Percentiles rank a stretch among this genome's conserved stretches.
Evolutionary conservation across 2,329 filamentous ascomycete species (phyloP).

Genomic region (Fusarium austroafricanum): DNA sequence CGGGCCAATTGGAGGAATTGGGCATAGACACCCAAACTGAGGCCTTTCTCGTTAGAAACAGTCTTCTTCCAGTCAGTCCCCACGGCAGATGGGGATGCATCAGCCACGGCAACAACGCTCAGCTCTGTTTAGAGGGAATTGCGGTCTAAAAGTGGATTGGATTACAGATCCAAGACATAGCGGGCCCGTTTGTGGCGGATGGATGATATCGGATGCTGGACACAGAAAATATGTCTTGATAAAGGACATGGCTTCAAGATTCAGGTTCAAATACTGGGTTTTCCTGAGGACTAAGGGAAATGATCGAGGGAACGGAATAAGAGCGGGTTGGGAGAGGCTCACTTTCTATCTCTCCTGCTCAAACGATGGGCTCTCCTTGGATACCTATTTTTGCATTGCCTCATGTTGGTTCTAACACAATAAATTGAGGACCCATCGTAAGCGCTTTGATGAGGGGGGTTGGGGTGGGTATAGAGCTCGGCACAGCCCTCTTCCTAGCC

Average conservation of each 20-base stretch:
- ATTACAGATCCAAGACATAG: conserved; percentile 2
- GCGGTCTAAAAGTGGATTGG: neutral
- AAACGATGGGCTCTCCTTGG: too few species aligned
- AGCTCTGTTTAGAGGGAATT: neutral
- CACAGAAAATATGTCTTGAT: conserved; percentile 2
- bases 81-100: neutral
- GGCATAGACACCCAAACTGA: neutral
- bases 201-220: neutral
- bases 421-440: too few species aligned
- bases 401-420: too few species aligned
- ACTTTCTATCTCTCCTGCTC: too few species aligned
- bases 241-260: neutral
- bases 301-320: too few species aligned
- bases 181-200: neutral
- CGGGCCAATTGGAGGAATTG: neutral
- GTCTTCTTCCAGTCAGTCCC: conserved; percentile 2
- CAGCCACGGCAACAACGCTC: neutral
- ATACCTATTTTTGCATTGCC: too few species aligned
- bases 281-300: too few species aligned
- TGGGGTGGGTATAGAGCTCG: too few species aligned
- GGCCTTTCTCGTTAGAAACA: neutral
- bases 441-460: too few species aligned
- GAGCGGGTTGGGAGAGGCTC: too few species aligned
- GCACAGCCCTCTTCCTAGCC: too few species aligned
- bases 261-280: too few species aligned